Evolutionary conservation across 1,139 yeast genomes (phyloP), one percentile per base, ranked within the genome.

Genomic region (Kluyveromyces marxianus): DNA sequence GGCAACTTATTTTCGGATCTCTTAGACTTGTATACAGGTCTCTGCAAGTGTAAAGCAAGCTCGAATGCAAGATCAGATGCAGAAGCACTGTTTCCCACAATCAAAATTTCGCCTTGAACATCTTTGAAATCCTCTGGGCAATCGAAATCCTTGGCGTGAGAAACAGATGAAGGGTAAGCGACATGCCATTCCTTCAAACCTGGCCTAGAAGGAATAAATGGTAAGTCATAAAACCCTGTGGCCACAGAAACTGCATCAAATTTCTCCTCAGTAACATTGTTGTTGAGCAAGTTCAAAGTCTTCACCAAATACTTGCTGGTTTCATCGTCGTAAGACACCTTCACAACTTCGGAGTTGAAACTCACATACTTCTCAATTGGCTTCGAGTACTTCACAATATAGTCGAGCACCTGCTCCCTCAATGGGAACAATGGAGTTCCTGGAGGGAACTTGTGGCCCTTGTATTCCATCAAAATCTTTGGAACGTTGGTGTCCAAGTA

Each of bases 401-500:
- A 80, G 32, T 67, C 54, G 44, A 70, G 56, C 2, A 82, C 81
- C 36, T 72, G 72, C 1, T 65, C 55, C 48, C 79, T 71, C 34
- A 67, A 68, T 7, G 83, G 80, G 52, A 77, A 82, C 39, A 71
- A 46, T 50, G 81, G 70, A 36, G 69, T 50, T 38, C 66, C 54
- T n/a, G 60, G 48, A 48, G 75, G 71, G 53, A 75, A 80, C 21
- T 77, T 77, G 29, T 58, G 59, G 39, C 70, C 71, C 25, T 72
- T 70, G 56, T 72, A 81, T 45, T 75, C 77, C 86, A 81, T 81
- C 41, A 79, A 59, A 36, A 66, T 68, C 44, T 69, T 70, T 24
- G 81, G 83, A 35, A 81, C 80, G 57, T 82, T 82, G 7, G 87
- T 78, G 55, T 79, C 85, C 46, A 82, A 65, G 40, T 71, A 53